Percentiles rank a stretch among this genome's conserved stretches.
Conservation (phyloP, 2,329 filamentous ascomycete species). For the Ophiostoma sp. region DNA sequence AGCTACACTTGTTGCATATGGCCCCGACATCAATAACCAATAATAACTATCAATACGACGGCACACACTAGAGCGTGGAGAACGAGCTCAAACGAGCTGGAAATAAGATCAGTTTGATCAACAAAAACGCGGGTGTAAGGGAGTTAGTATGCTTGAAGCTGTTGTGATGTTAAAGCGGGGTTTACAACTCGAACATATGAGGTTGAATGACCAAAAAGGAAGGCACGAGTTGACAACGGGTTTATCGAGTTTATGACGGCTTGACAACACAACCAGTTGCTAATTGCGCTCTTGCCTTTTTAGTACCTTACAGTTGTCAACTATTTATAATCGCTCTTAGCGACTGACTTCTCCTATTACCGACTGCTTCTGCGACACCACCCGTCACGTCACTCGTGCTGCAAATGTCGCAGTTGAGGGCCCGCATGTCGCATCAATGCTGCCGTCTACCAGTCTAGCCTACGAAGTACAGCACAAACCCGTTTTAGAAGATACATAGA, state of each 20-base stretch:
- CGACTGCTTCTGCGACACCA: not conserved
- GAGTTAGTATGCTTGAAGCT: not conserved
- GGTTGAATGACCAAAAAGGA: not conserved
- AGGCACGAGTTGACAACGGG: not conserved
- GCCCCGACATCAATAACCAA: not conserved
- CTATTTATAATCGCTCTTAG: not conserved
- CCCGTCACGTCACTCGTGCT: not conserved
- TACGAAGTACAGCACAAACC: not conserved
- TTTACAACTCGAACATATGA: not conserved
- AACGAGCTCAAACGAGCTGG: not conserved
- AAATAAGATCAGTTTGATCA: not conserved
- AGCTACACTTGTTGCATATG: not conserved
- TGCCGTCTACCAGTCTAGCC: not conserved
- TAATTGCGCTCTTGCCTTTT: not conserved
- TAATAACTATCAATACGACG: not conserved
- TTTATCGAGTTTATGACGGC: not conserved
- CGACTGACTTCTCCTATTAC: not conserved
- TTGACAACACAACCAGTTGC: not conserved
- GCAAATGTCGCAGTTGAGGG: not conserved
- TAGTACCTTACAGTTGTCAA: not conserved
- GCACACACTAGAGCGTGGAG: not conserved
- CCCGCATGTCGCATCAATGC: not conserved
- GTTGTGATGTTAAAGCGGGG: not conserved
- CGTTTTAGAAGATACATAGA: not conserved
- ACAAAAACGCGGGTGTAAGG: slow-evolving; percentile 10